Base-by-base conservation (phyloP, 305 asterid genomes). In the Andrographis paniculata region DNA sequence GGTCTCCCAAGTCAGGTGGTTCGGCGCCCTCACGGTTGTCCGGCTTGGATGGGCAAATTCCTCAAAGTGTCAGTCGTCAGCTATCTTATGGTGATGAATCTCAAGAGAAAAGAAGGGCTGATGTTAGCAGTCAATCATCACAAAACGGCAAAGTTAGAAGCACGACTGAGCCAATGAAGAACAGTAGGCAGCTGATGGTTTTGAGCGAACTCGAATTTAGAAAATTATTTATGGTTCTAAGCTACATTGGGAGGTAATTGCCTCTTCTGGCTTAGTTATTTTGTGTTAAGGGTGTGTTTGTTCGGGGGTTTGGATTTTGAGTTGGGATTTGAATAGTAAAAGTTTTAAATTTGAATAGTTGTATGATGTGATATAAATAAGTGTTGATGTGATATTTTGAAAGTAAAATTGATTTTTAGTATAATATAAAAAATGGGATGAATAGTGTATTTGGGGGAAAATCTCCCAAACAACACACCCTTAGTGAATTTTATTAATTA, bases 231-330 rank as follows among this genome's bases (percentile, higher is more conserved):
- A 30, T 87, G 64, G 52, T 87, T 45, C 59, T 80, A 23, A 74
- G 78, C 63, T 87, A 83, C 71, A 61, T 59, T 24, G 76, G 75
- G 58, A 58, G 78, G 96, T 87, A 56, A 68, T 59, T 42, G 19
- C 46, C 31, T 13, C 50, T 48, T 42, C 17, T 24, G 12, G 18
- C 20, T 33, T 10, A 61, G 27, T 22, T 14, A 14, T 60, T 20
- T 45, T 49, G 46, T 20, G n/a, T n/a, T n/a, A n/a, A n/a, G n/a
- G n/a, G n/a, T n/a, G n/a, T n/a, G n/a, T n/a, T n/a, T n/a, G n/a
- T n/a, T n/a, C n/a, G n/a, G n/a, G n/a, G n/a, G n/a, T n/a, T n/a
- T n/a, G n/a, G n/a, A n/a, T n/a, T n/a, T n/a, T n/a, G n/a, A n/a
- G n/a, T n/a, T n/a, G n/a, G n/a, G n/a, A n/a, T n/a, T n/a, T n/a